These are phyloP conservation scores for Lachancea dasiensis DNA, from an alignment of 805 yeast genomes.

Conservation along the genomic window DNA sequence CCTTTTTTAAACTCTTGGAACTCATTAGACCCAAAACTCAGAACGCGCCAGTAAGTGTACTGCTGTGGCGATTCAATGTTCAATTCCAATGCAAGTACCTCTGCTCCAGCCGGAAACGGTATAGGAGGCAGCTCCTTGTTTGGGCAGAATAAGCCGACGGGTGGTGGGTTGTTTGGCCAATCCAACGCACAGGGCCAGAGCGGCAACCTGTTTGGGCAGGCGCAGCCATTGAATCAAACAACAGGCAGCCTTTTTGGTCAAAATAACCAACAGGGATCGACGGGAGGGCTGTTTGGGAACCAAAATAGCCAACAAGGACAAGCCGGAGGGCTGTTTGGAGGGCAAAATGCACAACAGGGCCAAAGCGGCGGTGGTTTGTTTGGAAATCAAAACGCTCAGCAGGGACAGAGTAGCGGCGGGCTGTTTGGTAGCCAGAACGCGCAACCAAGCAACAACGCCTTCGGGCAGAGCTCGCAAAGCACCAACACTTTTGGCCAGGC, in stretches of 20 bases:
- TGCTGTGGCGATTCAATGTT: conserved; percentile 2
- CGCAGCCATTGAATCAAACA: conserved; percentile 3
- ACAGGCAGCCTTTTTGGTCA: conserved; percentile 19
- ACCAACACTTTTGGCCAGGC: conserved; percentile 4
- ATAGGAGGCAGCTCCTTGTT: conserved; percentile 6
- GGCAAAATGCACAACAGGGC: too few relatives aligned
- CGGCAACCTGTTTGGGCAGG: conserved; percentile 12
- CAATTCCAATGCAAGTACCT: conserved; percentile 8
- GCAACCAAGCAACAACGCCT: conserved; percentile 13
- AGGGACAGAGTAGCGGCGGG: too few relatives aligned
- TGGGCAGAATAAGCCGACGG: conserved; percentile 6
- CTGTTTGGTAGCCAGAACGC: conserved; percentile 1
- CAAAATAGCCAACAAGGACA: too few relatives aligned
- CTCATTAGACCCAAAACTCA: too few relatives aligned
- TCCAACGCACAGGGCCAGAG: conserved; percentile 10
- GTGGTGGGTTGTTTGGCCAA: conserved; percentile 41
- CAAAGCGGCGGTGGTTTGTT: too few relatives aligned
- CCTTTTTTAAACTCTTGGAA: background rate
- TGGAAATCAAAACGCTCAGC: too few relatives aligned
- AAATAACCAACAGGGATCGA: conserved; percentile 12
- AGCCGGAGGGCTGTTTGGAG: too few relatives aligned
- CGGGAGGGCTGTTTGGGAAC: conserved; percentile 39
- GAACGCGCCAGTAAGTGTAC: background rate
- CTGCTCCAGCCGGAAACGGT: conserved; percentile 7
- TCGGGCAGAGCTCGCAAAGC: conserved; percentile 12